A percentile compares a stretch with the other conserved stretches of the same genome.
phyloP scores from a whole-genome alignment of 2,329 filamentous ascomycete species.

The Talaromyces sp. region DNA sequence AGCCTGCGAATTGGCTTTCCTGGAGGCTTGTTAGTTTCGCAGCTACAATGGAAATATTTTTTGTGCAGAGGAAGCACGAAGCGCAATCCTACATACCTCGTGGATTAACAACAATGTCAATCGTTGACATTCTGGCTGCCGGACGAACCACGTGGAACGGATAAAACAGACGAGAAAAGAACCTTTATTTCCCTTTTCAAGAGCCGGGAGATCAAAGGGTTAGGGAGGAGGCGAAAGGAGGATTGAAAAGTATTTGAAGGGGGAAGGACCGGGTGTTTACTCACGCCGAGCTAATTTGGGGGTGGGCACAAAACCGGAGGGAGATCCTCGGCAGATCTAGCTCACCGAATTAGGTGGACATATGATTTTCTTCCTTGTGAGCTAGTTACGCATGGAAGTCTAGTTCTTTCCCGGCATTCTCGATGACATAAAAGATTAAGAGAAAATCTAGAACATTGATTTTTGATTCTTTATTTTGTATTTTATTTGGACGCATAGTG shows the following conservation, averaged over 20 bases:
- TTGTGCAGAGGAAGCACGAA: slow-evolving; percentile 13
- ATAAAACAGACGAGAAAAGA: neutral
- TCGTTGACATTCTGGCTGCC: slow-evolving; percentile 6
- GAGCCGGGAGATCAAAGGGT: neutral
- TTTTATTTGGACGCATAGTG: too few relatives aligned
- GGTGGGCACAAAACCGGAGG: neutral
- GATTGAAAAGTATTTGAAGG: neutral
- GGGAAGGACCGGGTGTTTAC: neutral
- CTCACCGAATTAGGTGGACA: neutral
- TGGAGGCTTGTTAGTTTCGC: slow-evolving; percentile 22
- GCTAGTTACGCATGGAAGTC: neutral
- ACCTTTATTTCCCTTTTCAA: neutral
- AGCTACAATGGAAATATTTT: slow-evolving; percentile 5
- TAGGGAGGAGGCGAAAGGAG: neutral
- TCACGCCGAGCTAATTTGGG: neutral
- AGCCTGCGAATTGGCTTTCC: slow-evolving; percentile 61
- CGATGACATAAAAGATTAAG: neutral
- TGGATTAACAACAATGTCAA: slow-evolving; percentile 29
- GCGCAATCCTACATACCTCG: slow-evolving; percentile 29
- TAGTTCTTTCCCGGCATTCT: neutral
- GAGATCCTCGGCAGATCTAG: neutral
- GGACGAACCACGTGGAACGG: neutral
- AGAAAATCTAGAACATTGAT: neutral
- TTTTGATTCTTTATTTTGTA: too few relatives aligned
- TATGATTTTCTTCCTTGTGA: neutral